phyloP scores from a whole-genome alignment of 352 stramenopile species.

The Phytopythium chamaehyphon region DNA sequence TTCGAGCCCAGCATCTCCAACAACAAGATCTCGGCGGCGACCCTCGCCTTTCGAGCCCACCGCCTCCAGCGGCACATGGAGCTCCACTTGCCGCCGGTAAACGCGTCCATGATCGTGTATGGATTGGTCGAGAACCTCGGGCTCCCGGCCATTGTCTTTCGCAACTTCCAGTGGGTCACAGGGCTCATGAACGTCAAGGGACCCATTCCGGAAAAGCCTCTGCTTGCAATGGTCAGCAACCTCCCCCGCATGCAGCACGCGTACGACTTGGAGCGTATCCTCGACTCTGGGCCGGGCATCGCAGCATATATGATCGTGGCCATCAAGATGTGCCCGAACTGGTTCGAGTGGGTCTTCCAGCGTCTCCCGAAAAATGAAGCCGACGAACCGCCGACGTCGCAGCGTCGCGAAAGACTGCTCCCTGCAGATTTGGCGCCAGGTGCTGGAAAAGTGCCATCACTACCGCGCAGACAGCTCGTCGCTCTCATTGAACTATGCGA shows the following conservation, averaged over 20 bases:
- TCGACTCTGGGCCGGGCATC: conserved; percentile 52
- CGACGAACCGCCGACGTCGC: conserved; percentile 10
- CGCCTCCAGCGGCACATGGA: conserved; percentile 73
- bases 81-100: conserved; percentile 64
- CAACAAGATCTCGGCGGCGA: conserved; percentile 31
- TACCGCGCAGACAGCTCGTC: conserved; percentile 42
- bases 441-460: conserved; percentile 8
- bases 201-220: conserved; percentile 29
- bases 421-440: conserved; percentile 9
- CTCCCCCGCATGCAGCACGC: background rate
- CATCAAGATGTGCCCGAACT: conserved; percentile 70
- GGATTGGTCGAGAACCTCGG: conserved; percentile 49
- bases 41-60: conserved; percentile 45
- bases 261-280: conserved; percentile 14
- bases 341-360: conserved; percentile 81
- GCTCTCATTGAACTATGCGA: conserved; percentile 54
- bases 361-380: conserved; percentile 13
- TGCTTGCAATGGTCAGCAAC: conserved; percentile 12
- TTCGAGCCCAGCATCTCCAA: conserved; percentile 44
- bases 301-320: conserved; percentile 59
- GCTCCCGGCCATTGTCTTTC: conserved; percentile 55
- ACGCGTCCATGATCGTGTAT: conserved; percentile 49
- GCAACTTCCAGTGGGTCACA: conserved; percentile 66
- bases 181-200: conserved; percentile 45
- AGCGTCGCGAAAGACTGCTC: conserved; percentile 13